Base-by-base conservation (phyloP, 495 filamentous ascomycete genomes). In the Mytilinidion resinicola region DNA sequence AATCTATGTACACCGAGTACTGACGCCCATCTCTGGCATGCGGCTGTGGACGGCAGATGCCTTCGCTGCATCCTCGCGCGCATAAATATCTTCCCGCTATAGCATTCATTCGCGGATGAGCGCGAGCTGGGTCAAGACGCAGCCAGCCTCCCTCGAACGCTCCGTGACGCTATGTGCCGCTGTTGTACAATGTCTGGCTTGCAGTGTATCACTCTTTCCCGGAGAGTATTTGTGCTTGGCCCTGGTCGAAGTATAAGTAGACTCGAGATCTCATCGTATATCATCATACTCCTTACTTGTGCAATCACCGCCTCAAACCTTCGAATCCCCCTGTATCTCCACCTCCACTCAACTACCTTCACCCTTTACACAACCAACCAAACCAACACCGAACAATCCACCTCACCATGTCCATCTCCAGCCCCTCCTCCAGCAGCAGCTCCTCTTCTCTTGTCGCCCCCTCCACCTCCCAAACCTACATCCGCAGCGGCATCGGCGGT, bases 71-170 rank as follows among this genome's bases (percentile, higher is more conserved):
- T 14, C 3, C 14, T 49, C 46, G 14, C 14, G 14, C 46, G 20
- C 46, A 49, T 49, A 9, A 14, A 14, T 3, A 25, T 21, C 19
- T 14, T 12, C 17, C 21, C 21, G 46, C 46, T 25, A 30, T 14
- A 49, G 19, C 21, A 49, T 49, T 12, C 6, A 8, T 8, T 19
- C 17, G 15, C 4, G 17, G 21, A 5, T 7, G 15, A 49, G 46
- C 46, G 46, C 46, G 25, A 30, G 25, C 33, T 49, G 46, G 46
- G 19, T 9, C 15, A 14, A 10, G 19, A 30, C 33, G 46, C 46
- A 49, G 46, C 46, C 46, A 49, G 46, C 46, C 46, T 49, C 46
- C 21, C 14, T 49, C 17, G 46, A 49, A 49, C 15, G 17, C 46
- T 19, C 46, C 46, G 15, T 21, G 21, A 19, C 17, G 46, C 33